These are phyloP conservation scores for Myxozyma lipomycoides DNA, from an alignment of 805 yeast species.

Conservation along the genomic window DNA sequence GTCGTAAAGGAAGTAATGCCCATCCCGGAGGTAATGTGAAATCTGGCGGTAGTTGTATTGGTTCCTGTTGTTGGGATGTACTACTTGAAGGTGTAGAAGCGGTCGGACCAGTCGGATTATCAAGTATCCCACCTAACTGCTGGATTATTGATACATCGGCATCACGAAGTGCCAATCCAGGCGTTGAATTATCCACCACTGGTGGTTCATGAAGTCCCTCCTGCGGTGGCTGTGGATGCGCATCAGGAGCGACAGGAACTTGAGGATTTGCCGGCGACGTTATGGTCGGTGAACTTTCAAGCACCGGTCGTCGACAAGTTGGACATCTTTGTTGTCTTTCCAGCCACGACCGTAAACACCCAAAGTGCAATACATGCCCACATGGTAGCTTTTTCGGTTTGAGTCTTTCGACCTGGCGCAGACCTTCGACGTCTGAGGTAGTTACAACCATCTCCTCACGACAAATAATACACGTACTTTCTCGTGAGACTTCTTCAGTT, in stretches of 20 bases:
- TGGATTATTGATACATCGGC: not conserved
- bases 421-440: conserved; percentile 29
- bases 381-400: conserved; percentile 76
- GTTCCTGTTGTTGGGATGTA: not conserved
- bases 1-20: conserved; percentile 32
- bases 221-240: conserved; percentile 2
- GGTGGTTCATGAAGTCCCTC: too few species aligned
- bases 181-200: not conserved
- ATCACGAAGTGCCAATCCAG: not conserved
- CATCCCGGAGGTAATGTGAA: conserved; percentile 27
- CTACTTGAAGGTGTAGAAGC: not conserved
- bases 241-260: not conserved
- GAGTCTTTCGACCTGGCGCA: conserved; percentile 26
- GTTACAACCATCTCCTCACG: conserved; percentile 74
- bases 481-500: conserved; percentile 52
- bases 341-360: conserved; percentile 89
- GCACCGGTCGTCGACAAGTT: conserved; percentile 73
- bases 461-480: conserved; percentile 67
- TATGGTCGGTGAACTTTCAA: conserved; percentile 31
- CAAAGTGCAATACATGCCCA: conserved; percentile 83
- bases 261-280: not conserved
- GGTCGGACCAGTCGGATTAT: not conserved
- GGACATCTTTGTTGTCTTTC: conserved; percentile 93
- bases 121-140: not conserved
- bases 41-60: conserved; percentile 19